Conservation (phyloP, 2,329 filamentous ascomycete species). For the Chalaropsis ovoidea region DNA sequence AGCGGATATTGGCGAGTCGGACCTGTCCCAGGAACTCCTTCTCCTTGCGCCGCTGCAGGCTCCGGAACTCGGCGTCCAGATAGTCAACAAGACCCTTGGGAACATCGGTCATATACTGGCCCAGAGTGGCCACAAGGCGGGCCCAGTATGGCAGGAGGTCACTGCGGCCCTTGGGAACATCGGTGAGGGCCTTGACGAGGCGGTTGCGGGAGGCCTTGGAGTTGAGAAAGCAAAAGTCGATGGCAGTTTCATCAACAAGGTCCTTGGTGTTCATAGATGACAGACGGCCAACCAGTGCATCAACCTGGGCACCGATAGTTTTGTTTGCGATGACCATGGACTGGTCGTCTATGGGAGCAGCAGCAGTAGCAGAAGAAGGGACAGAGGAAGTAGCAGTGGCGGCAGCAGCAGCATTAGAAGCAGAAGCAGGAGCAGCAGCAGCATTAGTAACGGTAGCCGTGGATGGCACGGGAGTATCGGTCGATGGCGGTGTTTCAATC, state of each 20-base stretch:
- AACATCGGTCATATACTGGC: constrained; percentile 90
- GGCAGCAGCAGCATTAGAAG: constrained; percentile 37
- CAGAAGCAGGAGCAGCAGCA: constrained; percentile 40
- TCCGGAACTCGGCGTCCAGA: constrained; percentile 92
- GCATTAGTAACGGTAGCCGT: background rate
- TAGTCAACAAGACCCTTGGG: constrained; percentile 84
- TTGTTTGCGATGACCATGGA: constrained; percentile 96
- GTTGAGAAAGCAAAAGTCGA: constrained; percentile 97
- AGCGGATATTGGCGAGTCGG: constrained; percentile 88
- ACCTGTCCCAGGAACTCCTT: constrained; percentile 96
- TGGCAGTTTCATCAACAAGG: constrained; percentile 77
- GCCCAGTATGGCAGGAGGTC: constrained; percentile 86
- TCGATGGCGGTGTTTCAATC: constrained; percentile 39
- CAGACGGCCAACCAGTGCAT: constrained; percentile 76
- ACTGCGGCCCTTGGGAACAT: constrained; percentile 85
- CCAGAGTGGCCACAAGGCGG: constrained; percentile 84
- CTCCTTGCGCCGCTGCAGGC: constrained; percentile 88
- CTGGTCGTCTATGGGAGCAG: constrained; percentile 58
- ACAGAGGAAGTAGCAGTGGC: background rate
- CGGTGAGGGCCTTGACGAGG: constrained; percentile 82
- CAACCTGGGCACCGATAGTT: constrained; percentile 92
- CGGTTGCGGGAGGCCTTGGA: constrained; percentile 96
- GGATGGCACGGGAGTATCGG: constrained; percentile 34
- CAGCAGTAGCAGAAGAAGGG: constrained; percentile 46
- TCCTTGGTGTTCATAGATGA: constrained; percentile 89